These are phyloP conservation scores for Trametes meyenii DNA, from an alignment of 768 basidiomycete species.

Conservation along the genomic window DNA sequence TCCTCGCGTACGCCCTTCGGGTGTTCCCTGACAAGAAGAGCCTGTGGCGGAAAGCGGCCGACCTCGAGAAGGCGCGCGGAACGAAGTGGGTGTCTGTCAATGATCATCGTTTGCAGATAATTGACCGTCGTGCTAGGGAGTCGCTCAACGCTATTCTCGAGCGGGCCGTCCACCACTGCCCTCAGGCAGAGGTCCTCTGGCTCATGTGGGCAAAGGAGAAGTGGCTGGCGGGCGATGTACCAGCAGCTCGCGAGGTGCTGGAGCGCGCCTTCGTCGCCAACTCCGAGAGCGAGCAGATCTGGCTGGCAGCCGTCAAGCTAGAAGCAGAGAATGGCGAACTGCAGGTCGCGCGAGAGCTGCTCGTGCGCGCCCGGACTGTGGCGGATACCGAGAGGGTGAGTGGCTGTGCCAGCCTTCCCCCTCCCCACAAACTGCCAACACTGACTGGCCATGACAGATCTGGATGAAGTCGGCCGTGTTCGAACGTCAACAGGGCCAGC, in stretches of 20 bases:
- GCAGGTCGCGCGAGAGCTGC: conserved; percentile 80
- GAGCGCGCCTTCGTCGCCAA: conserved; percentile 92
- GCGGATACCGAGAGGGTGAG: conserved; percentile 90
- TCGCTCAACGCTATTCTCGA: conserved; percentile 80
- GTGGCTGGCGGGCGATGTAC: conserved; percentile 88
- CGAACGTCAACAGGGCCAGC: conserved; percentile 84
- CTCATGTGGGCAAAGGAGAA: conserved; percentile 98
- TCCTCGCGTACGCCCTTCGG: conserved; percentile 88
- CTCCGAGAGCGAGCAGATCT: conserved; percentile 95
- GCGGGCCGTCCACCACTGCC: conserved; percentile 87
- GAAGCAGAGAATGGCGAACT: conserved; percentile 95
- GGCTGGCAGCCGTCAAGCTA: conserved; percentile 96
- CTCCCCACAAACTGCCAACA: background rate
- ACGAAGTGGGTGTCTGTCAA: conserved; percentile 52
- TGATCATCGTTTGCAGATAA: background rate
- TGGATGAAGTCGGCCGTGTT: conserved; percentile 99
- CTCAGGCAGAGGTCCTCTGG: conserved; percentile 96
- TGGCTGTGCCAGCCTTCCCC: background rate
- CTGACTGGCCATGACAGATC: conserved; percentile 55
- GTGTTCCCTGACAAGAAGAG: conserved; percentile 85
- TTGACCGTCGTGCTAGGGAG: conserved; percentile 48
- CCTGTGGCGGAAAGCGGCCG: conserved; percentile 92
- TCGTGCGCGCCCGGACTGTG: conserved; percentile 86
- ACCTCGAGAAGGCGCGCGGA: conserved; percentile 91
- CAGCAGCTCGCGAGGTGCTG: conserved; percentile 87